These are phyloP conservation scores for Galerina sulciceps DNA, from an alignment of 768 basidiomycete genomes.

Conservation along the genomic window DNA sequence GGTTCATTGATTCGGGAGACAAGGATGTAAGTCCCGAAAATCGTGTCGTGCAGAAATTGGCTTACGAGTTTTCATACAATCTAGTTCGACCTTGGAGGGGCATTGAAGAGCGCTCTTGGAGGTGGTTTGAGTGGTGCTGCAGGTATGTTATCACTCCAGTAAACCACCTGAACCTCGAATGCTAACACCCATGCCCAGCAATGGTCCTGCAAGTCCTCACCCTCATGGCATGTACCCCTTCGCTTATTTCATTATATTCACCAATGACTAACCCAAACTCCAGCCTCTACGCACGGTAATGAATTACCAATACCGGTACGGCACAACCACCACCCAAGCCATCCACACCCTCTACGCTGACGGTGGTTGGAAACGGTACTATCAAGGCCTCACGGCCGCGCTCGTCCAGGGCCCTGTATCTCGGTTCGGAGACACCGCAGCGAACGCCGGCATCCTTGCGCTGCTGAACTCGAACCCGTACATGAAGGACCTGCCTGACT, in stretches of 20 bases:
- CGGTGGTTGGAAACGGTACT: slow-evolving; percentile 84
- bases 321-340: slow-evolving; percentile 72
- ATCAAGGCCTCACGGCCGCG: slow-evolving; percentile 85
- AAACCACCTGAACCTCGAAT: slow-evolving; percentile 4
- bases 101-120: slow-evolving; percentile 83
- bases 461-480: slow-evolving; percentile 78
- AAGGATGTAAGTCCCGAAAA: slow-evolving; percentile 51
- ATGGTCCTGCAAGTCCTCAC: slow-evolving; percentile 95
- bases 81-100: slow-evolving; percentile 81
- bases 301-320: slow-evolving; percentile 96
- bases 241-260: background rate
- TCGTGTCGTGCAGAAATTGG: background rate
- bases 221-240: slow-evolving; percentile 60
- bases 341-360: slow-evolving; percentile 71
- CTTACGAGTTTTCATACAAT: background rate
- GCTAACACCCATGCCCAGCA: slow-evolving; percentile 43
- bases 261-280: background rate
- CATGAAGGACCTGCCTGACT: slow-evolving; percentile 62
- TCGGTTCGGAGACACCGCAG: slow-evolving; percentile 94
- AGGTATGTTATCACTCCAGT: slow-evolving; percentile 41
- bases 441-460: slow-evolving; percentile 90
- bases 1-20: slow-evolving; percentile 71
- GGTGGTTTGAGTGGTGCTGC: slow-evolving; percentile 91
- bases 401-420: slow-evolving; percentile 84
- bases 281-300: slow-evolving; percentile 94